Base-by-base conservation (phyloP, 176 grass and related monocot species). In the Tuctoria greenei region DNA sequence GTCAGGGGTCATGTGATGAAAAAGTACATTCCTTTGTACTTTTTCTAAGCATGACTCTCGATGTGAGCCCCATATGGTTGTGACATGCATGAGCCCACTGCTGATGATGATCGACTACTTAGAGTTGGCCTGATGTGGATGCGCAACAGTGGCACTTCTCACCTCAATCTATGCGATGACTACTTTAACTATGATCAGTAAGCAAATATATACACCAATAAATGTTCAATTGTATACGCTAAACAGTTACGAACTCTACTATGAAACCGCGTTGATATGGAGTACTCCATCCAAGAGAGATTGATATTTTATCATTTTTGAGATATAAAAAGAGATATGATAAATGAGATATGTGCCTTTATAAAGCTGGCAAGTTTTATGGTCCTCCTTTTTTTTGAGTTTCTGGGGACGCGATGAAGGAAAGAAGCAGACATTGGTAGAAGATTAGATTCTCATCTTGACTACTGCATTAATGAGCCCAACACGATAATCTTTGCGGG, bases 21-120 rank as follows among this genome's bases (percentile, higher is more conserved):
- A 86, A 86, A 75, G 84, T 76, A 71, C 84, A 76, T 76, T 86
- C 65, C 64, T 76, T 86, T 76, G 84, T 81, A 86, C 72, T 64
- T 58, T 81, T 81, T 6, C 78, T 43, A 44, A 44, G 18, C 14
- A 23, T 24, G 39, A 8, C 21, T 27, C 21, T 27, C 3, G 23
- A 58, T 10, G 43, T 54, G 71, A 43, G 47, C 67, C 65, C 64
- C 44, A 54, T 86, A 62, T 69, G 64, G 64, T 64, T 67, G 10
- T 21, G 45, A 25, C 62, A 71, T 45, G 45, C 45, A 2, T 47
- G 15, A 17, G 15, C 15, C 8, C 8, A 0, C 7, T 51, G 47
- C 47, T 51, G 0, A 51, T 51, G 17, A 51, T 16, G 12, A 47
- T 51, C 47, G 1, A 20, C 16, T 25, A 18, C 28, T 67, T 3